Conservation (phyloP, 305 asterid species). For the Solanum hybrid region DNA sequence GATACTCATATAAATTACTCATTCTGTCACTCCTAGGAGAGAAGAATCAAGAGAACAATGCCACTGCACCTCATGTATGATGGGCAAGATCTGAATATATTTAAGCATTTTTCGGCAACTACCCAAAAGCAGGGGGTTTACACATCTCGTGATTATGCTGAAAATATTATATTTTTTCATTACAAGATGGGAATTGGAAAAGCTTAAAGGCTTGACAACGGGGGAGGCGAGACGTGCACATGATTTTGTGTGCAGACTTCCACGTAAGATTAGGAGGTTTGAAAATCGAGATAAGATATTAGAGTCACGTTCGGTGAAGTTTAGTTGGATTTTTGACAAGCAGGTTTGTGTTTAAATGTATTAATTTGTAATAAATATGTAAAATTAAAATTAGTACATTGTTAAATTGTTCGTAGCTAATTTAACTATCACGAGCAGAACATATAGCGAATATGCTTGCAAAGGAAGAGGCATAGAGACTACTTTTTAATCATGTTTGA, state of each 20-base stretch:
- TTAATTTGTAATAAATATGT: neutral
- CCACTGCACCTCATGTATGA: conserved; percentile 2
- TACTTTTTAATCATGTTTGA: too few species aligned
- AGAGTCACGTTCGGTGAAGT: neutral
- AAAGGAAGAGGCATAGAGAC: too few species aligned
- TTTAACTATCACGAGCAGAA: too few species aligned
- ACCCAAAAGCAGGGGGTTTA: neutral
- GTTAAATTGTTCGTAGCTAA: too few species aligned
- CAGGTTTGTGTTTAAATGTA: neutral
- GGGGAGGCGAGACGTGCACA: neutral
- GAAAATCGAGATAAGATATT: neutral
- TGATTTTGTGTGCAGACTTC: conserved; percentile 5
- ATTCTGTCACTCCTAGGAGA: too few species aligned
- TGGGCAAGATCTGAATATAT: neutral
- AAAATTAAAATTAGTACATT: neutral
- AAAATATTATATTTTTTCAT: neutral
- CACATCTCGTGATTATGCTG: neutral
- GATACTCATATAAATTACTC: too few species aligned
- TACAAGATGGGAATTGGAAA: neutral
- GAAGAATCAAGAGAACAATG: neutral
- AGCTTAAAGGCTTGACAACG: neutral
- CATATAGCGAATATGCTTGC: too few species aligned
- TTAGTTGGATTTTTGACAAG: conserved; percentile 8
- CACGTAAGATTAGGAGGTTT: neutral
- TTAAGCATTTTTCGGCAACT: neutral